Conservation (phyloP, 306 rosid genomes). For the Echinosophora koreensis region DNA sequence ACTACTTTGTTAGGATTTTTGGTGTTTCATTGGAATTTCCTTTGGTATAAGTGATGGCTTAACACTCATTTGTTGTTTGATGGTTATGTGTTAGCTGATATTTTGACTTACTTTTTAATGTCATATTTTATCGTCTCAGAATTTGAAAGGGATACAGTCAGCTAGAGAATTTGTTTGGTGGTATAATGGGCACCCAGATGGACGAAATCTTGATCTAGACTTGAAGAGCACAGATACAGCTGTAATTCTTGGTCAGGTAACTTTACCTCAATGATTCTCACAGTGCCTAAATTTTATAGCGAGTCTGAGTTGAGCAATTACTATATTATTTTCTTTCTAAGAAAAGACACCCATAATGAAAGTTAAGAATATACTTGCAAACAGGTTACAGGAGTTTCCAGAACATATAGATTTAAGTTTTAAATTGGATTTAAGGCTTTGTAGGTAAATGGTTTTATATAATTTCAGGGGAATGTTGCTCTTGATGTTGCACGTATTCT, state of each 20-base stretch:
- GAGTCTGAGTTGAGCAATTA: neutral
- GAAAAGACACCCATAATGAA: neutral
- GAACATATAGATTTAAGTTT: slow-evolving; percentile 14
- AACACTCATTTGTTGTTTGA: slow-evolving; percentile 8
- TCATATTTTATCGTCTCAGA: slow-evolving; percentile 53
- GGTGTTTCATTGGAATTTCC: slow-evolving; percentile 25
- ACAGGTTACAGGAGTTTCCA: neutral
- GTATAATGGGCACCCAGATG: slow-evolving; percentile 98
- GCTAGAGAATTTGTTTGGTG: slow-evolving; percentile 99
- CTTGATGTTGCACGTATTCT: slow-evolving; percentile 92
- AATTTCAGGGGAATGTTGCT: slow-evolving; percentile 94
- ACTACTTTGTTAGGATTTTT: slow-evolving; percentile 20
- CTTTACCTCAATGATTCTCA: slow-evolving; percentile 21
- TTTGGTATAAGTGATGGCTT: slow-evolving; percentile 34
- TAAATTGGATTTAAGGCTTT: slow-evolving; percentile 31
- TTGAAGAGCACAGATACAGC: slow-evolving; percentile 81
- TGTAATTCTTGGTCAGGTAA: slow-evolving; percentile 96
- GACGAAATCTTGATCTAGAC: slow-evolving; percentile 73
- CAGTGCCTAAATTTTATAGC: slow-evolving; percentile 5
- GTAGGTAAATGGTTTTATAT: slow-evolving; percentile 32
- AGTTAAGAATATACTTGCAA: neutral
- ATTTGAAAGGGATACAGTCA: slow-evolving; percentile 73
- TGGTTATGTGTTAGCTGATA: slow-evolving; percentile 1
- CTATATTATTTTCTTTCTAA: slow-evolving; percentile 12
- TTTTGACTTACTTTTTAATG: slow-evolving; percentile 30